Conservation (phyloP, 2,329 filamentous ascomycete genomes). For the Rasamsonia emersonii region DNA sequence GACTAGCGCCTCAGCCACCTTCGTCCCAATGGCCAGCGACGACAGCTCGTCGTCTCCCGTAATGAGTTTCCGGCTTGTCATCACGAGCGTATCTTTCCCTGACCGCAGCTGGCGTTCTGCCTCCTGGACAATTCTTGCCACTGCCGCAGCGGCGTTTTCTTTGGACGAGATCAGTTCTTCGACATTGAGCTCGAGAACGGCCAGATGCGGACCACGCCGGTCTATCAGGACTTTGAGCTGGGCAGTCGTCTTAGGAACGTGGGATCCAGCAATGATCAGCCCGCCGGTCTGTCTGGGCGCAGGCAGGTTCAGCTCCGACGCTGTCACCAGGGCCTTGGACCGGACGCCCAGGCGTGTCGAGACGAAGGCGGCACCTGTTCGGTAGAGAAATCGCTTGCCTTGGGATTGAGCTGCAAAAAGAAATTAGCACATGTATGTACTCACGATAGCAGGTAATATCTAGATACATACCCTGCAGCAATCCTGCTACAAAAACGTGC, state of each 20-base stretch:
- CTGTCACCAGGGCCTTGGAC: conserved; percentile 43
- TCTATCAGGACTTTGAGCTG: conserved; percentile 40
- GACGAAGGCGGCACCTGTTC: too few species aligned
- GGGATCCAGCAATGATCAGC: conserved; percentile 48
- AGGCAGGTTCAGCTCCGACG: conserved; percentile 33
- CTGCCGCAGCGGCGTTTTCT: too few species aligned
- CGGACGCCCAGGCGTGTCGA: too few species aligned
- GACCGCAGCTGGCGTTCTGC: too few species aligned
- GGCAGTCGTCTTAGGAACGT: conserved; percentile 52
- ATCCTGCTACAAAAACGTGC: too few species aligned
- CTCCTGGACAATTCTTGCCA: too few species aligned
- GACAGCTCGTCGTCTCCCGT: conserved; percentile 41
- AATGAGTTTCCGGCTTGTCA: conserved; percentile 50
- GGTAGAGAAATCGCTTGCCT: too few species aligned
- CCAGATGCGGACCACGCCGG: conserved; percentile 33
- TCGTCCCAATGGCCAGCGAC: conserved; percentile 47
- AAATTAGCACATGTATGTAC: conserved; percentile 1
- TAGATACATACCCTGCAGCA: too few species aligned
- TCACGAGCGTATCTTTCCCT: conserved; percentile 48
- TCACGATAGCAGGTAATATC: conserved; percentile 18
- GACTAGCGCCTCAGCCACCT: conserved; percentile 45
- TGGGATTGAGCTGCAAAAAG: conserved; percentile 20
- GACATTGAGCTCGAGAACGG: conserved; percentile 42
- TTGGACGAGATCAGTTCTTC: conserved; percentile 39
- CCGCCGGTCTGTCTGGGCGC: conserved; percentile 35